Base-by-base conservation (phyloP, 2,329 filamentous ascomycete genomes). In the Diaporthe vaccinii region DNA sequence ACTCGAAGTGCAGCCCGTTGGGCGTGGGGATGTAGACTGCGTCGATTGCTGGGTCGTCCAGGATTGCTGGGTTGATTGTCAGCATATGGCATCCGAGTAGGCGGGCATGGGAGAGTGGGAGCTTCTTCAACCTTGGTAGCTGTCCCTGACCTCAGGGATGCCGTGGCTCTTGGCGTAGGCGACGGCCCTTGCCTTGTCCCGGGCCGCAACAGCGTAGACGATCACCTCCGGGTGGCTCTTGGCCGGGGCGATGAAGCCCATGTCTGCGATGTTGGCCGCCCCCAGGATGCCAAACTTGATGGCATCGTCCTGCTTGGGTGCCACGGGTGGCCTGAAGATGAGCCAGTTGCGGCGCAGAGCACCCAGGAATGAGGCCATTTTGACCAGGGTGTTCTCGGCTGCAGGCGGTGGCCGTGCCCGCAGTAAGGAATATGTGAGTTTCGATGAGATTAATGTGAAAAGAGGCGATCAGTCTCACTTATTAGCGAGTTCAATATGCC, bases 141-240 rank as follows among this genome's bases (percentile, higher is more conserved):
- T 82, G 72, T 84, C 80, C 78, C 86, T 83, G 10, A 89, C 87
- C 39, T 87, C 84, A 0, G 86, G 87, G 62, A 91, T 89, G 12
- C 82, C 82, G 79, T 91, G 82, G 75, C 86, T 87, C 77, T 86
- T 87, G 3, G 89, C 89, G 80, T 85, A 91, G 0, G 82, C 83
- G 68, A 85, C 80, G 0, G 89, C 90, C 69, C 83, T 87, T 6
- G 79, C 80, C 44, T 78, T 82, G 79, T 90, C 86, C 6, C 89
- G 84, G 3, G 89, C 88, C 3, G 90, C 88, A 1, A 92, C 84
- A 6, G 86, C 87, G 12, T 86, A 84, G 17, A 92, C 76, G 17
- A 90, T 82, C 20, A 91, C 87, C 53, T 90, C 88, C 0, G 89
- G 83, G 78, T 92, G 89, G 4, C 84, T 85, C 76, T 84, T 86